phyloP scores from a whole-genome alignment of 176 grass and related monocot genomes.

The Lolium multiflorum region DNA sequence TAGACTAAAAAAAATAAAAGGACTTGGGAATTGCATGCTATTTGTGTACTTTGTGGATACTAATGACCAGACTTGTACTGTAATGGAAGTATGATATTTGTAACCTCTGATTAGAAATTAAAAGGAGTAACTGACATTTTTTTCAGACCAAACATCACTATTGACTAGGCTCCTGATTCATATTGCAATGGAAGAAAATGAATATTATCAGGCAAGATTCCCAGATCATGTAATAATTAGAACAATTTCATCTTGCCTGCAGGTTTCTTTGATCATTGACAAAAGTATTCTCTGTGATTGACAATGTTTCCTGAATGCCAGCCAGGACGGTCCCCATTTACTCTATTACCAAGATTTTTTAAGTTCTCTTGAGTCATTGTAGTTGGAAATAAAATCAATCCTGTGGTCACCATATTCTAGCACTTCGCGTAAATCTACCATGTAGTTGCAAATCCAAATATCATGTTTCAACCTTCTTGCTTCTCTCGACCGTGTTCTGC shows the following conservation, averaged over 20 bases:
- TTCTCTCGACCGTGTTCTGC: neutral
- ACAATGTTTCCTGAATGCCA: neutral
- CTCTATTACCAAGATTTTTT: too few relatives aligned
- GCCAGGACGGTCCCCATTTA: too few relatives aligned
- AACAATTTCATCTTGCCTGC: neutral
- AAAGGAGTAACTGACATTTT: neutral
- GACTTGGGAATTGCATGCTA: neutral
- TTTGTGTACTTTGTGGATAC: neutral
- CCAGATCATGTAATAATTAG: neutral
- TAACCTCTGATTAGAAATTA: neutral
- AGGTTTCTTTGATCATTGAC: neutral
- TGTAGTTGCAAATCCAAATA: neutral
- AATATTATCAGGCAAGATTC: neutral
- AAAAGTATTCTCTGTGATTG: neutral
- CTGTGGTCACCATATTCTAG: too few relatives aligned
- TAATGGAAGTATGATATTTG: neutral
- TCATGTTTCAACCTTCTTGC: neutral
- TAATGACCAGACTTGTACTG: neutral
- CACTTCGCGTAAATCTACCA: too few relatives aligned
- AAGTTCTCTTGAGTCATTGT: neutral
- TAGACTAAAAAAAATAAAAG: too few relatives aligned
- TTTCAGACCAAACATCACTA: neutral
- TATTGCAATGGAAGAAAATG: neutral
- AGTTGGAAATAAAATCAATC: neutral
- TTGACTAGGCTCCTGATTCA: neutral